Evolutionary conservation across 1,284 basidiomycete genomes (phyloP), one percentile per base, ranked within the genome.

Genomic region (Boletus semigastroideus): DNA sequence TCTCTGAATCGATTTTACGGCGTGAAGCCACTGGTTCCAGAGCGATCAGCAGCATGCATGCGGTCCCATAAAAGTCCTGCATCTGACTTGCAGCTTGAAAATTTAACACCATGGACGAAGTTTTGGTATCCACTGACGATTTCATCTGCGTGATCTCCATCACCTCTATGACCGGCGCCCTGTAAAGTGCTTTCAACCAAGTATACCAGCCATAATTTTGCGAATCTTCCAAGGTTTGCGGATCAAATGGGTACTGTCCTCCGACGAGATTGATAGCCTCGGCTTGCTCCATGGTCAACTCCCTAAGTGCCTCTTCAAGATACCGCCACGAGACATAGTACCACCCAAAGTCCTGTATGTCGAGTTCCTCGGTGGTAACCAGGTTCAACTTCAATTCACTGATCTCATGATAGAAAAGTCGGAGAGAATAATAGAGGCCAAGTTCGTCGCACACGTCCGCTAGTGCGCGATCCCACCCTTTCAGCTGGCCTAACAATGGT

Each of bases 391-490:
- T 20, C 1, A 1, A 6, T 4, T 36, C 6, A 2, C 11, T 4
- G 4, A 55, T 12, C 0, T n/a, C 8, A 13, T 43, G 47, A n/a
- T 53, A 57, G 17, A 53, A 12, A 2, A 57, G 12, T 14, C 40
- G 37, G 31, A 57, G 34, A 47, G 14, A 33, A 3, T 50, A 38
- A 8, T 6, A 16, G 5, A 58, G 36, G 8, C 45, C 52, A 10
- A 54, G 48, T 1, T 19, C 22, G 10, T 49, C 38, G 16, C 49
- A 56, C 0, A 45, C 47, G 0, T 73, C 72, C 27, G 63, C n/a
- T 52, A 55, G 31, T 74, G 69, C 56, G 73, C 77, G 72, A 46
- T 75, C 69, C 36, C 74, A 42, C 8, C 55, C 55, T 45, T 58
- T 58, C 25, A 54, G n/a, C 25, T 54, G 56, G 20, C 14, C 46